Evolutionary conservation across 2,329 filamentous ascomycete genomes (phyloP), one percentile per base, ranked within the genome.

Genomic region (Ceratocystis destructans): DNA sequence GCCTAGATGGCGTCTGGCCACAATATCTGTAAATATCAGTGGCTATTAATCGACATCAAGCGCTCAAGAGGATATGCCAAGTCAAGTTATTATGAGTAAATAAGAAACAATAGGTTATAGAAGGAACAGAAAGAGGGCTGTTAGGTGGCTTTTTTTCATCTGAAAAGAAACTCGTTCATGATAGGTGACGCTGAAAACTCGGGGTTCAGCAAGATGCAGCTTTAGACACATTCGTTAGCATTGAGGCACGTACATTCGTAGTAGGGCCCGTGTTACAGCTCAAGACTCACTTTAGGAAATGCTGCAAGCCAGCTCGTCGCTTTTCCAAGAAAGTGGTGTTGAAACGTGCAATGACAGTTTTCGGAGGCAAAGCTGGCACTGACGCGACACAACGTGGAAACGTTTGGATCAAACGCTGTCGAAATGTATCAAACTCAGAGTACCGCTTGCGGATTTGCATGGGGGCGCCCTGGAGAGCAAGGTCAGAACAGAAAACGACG

Each of bases 121-220:
- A 12, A 59, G 55, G 17, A n/a, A 20, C 28, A 7, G 53, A 57
- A 12, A 6, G 28, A 25, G 12, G 22, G 22, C 22, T 41, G 37
- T 12, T 41, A 41, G 12, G 28, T 33, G 55, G 33, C 25, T 3
- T 2, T 63, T 67, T 67, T 62, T 80, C 71, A 83, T 64, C 79
- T 79, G 74, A 96, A 94, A 63, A 96, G 80, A 73, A 96, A 96
- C 67, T 96, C 90, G 73, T 94, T 96, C 55, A 96, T 80, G 1
- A 96, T 85, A 0, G 91, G 89, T n/a, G 90, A 94, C 10, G 89
- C 88, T 44, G 91, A 89, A 73, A 96, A 96, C 75, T 96, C 91
- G 0, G 93, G 93, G 74, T 96, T 96, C 37, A 96, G 78, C 70
- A 97, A 77, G 69, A 96, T 87, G 77, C 92, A 96, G 73, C 90